Conservation (phyloP, 169 alveolate genomes). For the Nephromyces sp. region DNA sequence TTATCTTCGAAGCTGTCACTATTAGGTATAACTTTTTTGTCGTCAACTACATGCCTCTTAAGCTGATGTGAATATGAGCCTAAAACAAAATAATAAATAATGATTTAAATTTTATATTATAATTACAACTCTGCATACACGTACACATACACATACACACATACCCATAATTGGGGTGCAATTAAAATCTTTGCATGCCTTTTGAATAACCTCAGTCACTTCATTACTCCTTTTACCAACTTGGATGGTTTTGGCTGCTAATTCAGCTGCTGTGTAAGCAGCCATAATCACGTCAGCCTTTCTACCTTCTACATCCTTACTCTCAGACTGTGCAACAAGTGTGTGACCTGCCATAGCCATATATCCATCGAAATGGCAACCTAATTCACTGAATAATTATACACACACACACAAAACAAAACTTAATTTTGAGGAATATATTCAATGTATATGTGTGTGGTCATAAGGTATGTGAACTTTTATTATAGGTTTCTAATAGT, state of each 20-base stretch:
- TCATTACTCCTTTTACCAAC: constrained; percentile 81
- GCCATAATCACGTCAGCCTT: constrained; percentile 54
- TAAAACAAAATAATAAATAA: neutral
- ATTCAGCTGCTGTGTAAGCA: constrained; percentile 82
- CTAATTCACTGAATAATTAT: constrained; percentile 54
- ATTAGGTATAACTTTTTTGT: constrained; percentile 59
- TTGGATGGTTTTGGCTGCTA: constrained; percentile 71
- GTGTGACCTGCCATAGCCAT: constrained; percentile 73
- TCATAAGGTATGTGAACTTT: too few relatives aligned
- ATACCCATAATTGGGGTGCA: constrained; percentile 33
- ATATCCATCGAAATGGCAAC: constrained; percentile 84
- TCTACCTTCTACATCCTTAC: constrained; percentile 68
- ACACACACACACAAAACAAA: neutral
- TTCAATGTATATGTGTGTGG: too few relatives aligned
- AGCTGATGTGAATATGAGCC: constrained; percentile 73
- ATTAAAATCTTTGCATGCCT: constrained; percentile 74
- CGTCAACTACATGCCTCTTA: constrained; percentile 73
- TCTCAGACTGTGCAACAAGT: constrained; percentile 56
- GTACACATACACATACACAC: too few relatives aligned
- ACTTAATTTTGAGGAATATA: too few relatives aligned
- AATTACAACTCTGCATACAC: neutral
- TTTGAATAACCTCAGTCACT: constrained; percentile 76
- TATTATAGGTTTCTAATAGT: too few relatives aligned
- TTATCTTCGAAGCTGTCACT: constrained; percentile 80
- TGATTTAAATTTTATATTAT: neutral